These are phyloP conservation scores for Podosphaera leucotricha DNA, from an alignment of 2,329 filamentous ascomycete species.

Conservation along the genomic window DNA sequence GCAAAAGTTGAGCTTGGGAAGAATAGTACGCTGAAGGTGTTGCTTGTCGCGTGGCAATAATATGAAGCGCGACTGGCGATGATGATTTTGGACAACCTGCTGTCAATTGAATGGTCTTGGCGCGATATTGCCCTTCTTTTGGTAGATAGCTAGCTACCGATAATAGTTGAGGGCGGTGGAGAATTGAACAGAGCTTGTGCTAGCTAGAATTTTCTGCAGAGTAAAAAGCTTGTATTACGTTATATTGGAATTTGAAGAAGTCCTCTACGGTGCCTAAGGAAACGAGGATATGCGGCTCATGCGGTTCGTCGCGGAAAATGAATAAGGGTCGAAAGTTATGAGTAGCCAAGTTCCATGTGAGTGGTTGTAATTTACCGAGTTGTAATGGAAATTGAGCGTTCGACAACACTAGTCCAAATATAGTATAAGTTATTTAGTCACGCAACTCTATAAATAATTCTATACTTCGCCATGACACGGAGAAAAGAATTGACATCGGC, in stretches of 20 bases:
- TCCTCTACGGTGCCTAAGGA: constrained; percentile 3
- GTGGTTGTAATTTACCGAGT: neutral
- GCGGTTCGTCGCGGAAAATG: constrained; percentile 6
- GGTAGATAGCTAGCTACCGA: constrained; percentile 2
- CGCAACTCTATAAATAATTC: too few relatives aligned
- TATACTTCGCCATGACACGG: too few relatives aligned
- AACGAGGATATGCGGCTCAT: constrained; percentile 5
- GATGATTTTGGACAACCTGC: constrained; percentile 13
- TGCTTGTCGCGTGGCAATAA: constrained; percentile 8
- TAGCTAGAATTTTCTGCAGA: neutral
- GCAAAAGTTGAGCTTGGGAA: constrained; percentile 3
- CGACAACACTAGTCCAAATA: neutral
- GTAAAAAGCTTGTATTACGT: constrained; percentile 5
- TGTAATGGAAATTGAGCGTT: neutral
- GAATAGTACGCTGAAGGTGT: constrained; percentile 2
- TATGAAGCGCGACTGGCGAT: constrained; percentile 12
- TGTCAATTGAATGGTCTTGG: constrained; percentile 13
- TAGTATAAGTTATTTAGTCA: neutral
- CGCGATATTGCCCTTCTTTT: constrained; percentile 11
- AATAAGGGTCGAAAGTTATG: neutral
- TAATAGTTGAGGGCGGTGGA: constrained; percentile 2
- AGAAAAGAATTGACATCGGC: too few relatives aligned
- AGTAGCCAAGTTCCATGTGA: neutral
- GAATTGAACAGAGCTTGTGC: constrained; percentile 3
- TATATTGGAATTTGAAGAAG: constrained; percentile 7